A percentile compares a stretch with the other conserved stretches of the same genome.
phyloP scores from a whole-genome alignment of 108 stramenopile genomes.

The Skeletonema tropicum region DNA sequence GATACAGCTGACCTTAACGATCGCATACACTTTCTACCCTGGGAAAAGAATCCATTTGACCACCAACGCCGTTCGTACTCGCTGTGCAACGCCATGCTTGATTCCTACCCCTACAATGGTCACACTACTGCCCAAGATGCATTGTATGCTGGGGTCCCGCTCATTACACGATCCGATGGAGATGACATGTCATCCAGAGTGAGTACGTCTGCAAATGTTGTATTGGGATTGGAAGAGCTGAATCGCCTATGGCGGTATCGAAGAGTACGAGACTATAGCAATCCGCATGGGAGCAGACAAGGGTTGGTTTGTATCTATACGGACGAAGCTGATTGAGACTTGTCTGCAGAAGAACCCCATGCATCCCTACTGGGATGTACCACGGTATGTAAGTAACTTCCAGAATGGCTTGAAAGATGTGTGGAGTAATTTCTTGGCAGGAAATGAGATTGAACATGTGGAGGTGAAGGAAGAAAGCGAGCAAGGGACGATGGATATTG shows the following conservation, averaged over 20 bases:
- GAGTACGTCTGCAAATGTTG: constrained; percentile 78
- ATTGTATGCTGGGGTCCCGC: constrained; percentile 82
- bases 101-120: constrained; percentile 87
- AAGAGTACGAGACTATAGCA: constrained; percentile 74
- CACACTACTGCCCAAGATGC: constrained; percentile 88
- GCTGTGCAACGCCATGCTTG: constrained; percentile 86
- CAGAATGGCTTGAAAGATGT: constrained; percentile 61
- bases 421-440: constrained; percentile 69
- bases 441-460: constrained; percentile 55
- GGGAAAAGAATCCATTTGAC: constrained; percentile 86
- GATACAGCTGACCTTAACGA: constrained; percentile 45
- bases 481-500: constrained; percentile 14
- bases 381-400: constrained; percentile 78
- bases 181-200: constrained; percentile 85
- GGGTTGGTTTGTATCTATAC: constrained; percentile 50
- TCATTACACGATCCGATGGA: constrained; percentile 85
- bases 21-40: constrained; percentile 78
- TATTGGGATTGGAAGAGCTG: constrained; percentile 76
- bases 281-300: constrained; percentile 65
- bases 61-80: constrained; percentile 79
- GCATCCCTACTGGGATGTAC: constrained; percentile 90
- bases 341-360: constrained; percentile 79
- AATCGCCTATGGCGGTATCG: constrained; percentile 72
- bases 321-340: constrained; percentile 64
- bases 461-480: constrained; percentile 52